Evolutionary conservation across 768 basidiomycete species (phyloP), one percentile per base, ranked within the genome.

Genomic region (Ramaria rubella): DNA sequence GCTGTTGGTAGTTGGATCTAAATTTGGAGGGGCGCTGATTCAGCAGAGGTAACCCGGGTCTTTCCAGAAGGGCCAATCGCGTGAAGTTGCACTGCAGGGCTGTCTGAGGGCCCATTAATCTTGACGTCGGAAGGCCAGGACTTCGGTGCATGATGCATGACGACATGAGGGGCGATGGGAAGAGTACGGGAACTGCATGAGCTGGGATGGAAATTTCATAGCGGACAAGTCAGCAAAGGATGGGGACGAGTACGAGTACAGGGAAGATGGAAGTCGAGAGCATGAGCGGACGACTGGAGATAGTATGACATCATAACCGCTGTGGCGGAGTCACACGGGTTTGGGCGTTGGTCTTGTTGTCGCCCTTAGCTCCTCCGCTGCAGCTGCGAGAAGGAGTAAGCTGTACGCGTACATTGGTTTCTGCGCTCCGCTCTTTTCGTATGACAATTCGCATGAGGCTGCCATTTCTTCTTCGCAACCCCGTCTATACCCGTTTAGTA

Each of bases 321-420:
- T 27, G 46, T 48, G 46, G 46, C 46, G 46, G 46, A 48, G 46
- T 48, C 46, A 9, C 46, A 48, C 46, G 46, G n/a, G 21, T 48
- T 17, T 23, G 24, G 46, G 43, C 24, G 34, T 36, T 36, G 34
- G 34, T 36, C 34, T 19, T 23, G 46, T 48, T 48, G 46, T 14
- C 46, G 46, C n/a, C 40, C 23, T 43, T 3, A 43, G 40, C n/a
- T 23, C n/a, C n/a, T 23, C 40, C n/a, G 40, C 23, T 3, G 40
- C 40, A 43, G 23, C n/a, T 43, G n/a, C n/a, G n/a, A 43, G 7
- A n/a, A n/a, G 40, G n/a, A 43, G 40, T 43, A n/a, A 3, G 23
- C 40, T 43, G 40, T 43, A n/a, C n/a, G n/a, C 40, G 40, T 23
- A n/a, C 40, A 26, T 23, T 33, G n/a, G 31, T 33, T 2, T 40